A percentile compares a stretch with the other conserved stretches of the same genome.
These are phyloP conservation scores for Aureobasidium leucospermi DNA, from an alignment of 2,329 filamentous ascomycete species.

Conservation along the genomic window DNA sequence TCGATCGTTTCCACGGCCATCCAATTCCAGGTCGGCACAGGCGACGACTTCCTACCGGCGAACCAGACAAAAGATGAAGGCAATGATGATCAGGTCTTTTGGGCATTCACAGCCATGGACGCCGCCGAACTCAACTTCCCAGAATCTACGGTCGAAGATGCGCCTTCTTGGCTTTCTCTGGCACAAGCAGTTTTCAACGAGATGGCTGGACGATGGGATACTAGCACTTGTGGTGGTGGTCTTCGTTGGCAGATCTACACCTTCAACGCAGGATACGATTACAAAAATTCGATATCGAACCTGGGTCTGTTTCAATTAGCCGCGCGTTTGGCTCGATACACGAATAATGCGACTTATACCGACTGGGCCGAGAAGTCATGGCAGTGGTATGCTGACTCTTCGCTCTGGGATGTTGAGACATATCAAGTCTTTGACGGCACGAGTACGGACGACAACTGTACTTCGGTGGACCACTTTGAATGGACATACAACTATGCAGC, in stretches of 20 bases:
- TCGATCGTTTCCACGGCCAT: conserved; percentile 35
- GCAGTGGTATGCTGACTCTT: conserved; percentile 35
- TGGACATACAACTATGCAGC: conserved; percentile 46
- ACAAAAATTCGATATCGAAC: conserved; percentile 78
- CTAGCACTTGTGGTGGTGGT: conserved; percentile 59
- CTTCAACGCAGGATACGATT: conserved; percentile 69
- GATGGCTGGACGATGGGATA: conserved; percentile 65
- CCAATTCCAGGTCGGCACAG: conserved; percentile 34
- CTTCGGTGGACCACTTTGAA: conserved; percentile 36
- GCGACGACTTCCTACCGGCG: conserved; percentile 36
- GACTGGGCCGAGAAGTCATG: conserved; percentile 50
- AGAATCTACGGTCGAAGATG: conserved; percentile 53
- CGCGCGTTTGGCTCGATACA: conserved; percentile 40
- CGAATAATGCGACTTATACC: conserved; percentile 46
- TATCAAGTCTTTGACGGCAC: conserved; percentile 38
- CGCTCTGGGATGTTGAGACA: conserved; percentile 44
- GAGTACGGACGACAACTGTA: conserved; percentile 38
- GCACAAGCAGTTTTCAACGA: conserved; percentile 75
- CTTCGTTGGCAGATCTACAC: conserved; percentile 80
- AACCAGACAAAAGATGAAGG: conserved; percentile 29
- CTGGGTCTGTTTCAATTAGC: conserved; percentile 77
- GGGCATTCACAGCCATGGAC: conserved; percentile 74
- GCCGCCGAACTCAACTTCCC: conserved; percentile 72
- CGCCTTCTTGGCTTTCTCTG: conserved; percentile 62
- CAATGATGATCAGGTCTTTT: conserved; percentile 66